A percentile compares a stretch with the other conserved stretches of the same genome.
Conservation (phyloP, 2,329 filamentous ascomycete species). For the Aspergillus melleus region DNA sequence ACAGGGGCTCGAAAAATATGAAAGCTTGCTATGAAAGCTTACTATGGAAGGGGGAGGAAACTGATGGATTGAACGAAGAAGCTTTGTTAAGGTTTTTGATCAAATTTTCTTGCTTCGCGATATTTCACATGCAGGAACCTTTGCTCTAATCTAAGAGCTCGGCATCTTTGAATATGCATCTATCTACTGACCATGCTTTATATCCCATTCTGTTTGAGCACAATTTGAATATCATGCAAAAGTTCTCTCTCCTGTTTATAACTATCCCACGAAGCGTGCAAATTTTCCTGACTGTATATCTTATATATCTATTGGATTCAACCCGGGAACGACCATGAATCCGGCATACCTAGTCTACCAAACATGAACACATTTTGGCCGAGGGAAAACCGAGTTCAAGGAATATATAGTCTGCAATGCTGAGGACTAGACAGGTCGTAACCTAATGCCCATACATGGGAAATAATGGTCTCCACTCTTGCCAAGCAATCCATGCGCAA, state of each 20-base stretch:
- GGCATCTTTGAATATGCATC: not conserved
- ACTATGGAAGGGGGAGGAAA: not conserved
- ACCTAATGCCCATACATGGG: not conserved
- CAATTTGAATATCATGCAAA: constrained; percentile 1
- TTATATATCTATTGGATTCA: too few species aligned
- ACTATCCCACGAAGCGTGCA: too few species aligned
- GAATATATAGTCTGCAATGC: too few species aligned
- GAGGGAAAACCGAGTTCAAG: too few species aligned
- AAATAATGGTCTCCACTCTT: constrained; percentile 11
- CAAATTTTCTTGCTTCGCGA: constrained; percentile 1
- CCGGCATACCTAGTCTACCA: not conserved
- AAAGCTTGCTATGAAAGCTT: constrained; percentile 48
- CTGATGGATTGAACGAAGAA: not conserved
- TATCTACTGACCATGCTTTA: constrained; percentile 10
- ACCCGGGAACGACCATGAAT: not conserved
- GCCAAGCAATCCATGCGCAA: constrained; percentile 14
- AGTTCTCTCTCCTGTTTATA: too few species aligned
- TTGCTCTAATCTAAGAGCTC: not conserved
- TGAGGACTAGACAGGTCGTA: too few species aligned
- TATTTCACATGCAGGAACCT: constrained; percentile 5
- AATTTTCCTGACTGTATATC: too few species aligned
- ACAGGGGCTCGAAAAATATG: constrained; percentile 55
- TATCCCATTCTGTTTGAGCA: constrained; percentile 8
- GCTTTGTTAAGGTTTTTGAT: not conserved
- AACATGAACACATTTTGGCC: too few species aligned